These are phyloP conservation scores for Endoconidiophora laricicola DNA, from an alignment of 2,329 filamentous ascomycete genomes.

Conservation along the genomic window DNA sequence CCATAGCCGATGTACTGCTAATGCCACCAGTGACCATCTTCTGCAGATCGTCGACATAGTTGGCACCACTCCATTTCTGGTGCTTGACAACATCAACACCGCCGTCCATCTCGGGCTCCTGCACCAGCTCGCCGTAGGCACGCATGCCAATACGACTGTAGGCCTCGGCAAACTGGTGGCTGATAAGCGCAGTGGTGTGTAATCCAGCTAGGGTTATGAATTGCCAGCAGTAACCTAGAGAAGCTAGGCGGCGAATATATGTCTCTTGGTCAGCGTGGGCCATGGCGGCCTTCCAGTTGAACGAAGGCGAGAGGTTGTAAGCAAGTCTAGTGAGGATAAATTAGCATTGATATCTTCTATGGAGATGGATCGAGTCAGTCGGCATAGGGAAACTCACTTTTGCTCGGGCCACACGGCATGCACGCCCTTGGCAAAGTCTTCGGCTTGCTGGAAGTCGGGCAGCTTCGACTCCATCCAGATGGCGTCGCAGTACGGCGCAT, in stretches of 20 bases:
- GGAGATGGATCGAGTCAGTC: background rate
- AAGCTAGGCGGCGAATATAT: constrained; percentile 78
- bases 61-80: constrained; percentile 96
- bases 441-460: constrained; percentile 77
- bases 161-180: constrained; percentile 70
- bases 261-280: constrained; percentile 82
- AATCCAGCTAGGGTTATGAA: constrained; percentile 98
- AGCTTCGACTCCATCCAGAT: constrained; percentile 99
- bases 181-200: constrained; percentile 87
- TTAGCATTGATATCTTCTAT: constrained; percentile 13
- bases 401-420: constrained; percentile 92
- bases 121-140: constrained; percentile 90
- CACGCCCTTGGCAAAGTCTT: constrained; percentile 84
- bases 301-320: constrained; percentile 95
- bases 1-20: constrained; percentile 87
- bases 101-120: constrained; percentile 89
- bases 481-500: constrained; percentile 82
- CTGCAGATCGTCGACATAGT: constrained; percentile 83
- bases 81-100: constrained; percentile 92
- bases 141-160: constrained; percentile 78
- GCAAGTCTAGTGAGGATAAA: constrained; percentile 45
- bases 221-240: constrained; percentile 96
- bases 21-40: constrained; percentile 96
- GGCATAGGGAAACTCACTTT: constrained; percentile 45
- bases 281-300: constrained; percentile 99